phyloP scores from a whole-genome alignment of 805 yeast species.

The Schizosaccharomyces cryophilus region DNA sequence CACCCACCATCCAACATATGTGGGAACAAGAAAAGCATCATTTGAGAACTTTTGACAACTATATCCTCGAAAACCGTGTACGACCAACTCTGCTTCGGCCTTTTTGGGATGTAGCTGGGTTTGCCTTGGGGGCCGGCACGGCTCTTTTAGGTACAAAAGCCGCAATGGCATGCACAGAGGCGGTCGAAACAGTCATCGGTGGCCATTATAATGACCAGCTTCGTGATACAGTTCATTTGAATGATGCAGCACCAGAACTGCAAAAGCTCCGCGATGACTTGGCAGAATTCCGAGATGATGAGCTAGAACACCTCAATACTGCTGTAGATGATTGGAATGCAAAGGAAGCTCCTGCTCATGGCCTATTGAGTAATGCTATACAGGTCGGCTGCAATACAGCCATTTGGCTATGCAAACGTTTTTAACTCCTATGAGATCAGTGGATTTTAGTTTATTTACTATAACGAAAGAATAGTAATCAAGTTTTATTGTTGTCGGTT shows the following conservation, averaged over 20 bases:
- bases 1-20: conserved; percentile 72
- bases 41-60: conserved; percentile 54
- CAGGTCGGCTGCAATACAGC: conserved; percentile 69
- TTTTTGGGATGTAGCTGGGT: conserved; percentile 77
- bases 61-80: conserved; percentile 56
- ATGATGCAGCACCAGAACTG: conserved; percentile 3
- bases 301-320: conserved; percentile 79
- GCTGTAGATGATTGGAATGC: conserved; percentile 72
- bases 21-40: conserved; percentile 95
- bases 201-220: conserved; percentile 82
- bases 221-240: conserved; percentile 28
- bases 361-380: conserved; percentile 66
- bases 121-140: conserved; percentile 64
- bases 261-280: conserved; percentile 34
- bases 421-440: conserved; percentile 17
- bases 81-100: conserved; percentile 86
- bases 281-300: conserved; percentile 71
- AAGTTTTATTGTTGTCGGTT: neutral
- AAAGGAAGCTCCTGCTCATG: conserved; percentile 76
- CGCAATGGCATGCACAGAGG: conserved; percentile 98
- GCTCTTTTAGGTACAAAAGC: conserved; percentile 78
- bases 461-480: neutral
- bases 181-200: conserved; percentile 95
- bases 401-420: conserved; percentile 69
- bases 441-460: neutral